Evolutionary conservation across 1,284 basidiomycete species (phyloP).

Genomic region (Trichosporon coremiiforme): DNA sequence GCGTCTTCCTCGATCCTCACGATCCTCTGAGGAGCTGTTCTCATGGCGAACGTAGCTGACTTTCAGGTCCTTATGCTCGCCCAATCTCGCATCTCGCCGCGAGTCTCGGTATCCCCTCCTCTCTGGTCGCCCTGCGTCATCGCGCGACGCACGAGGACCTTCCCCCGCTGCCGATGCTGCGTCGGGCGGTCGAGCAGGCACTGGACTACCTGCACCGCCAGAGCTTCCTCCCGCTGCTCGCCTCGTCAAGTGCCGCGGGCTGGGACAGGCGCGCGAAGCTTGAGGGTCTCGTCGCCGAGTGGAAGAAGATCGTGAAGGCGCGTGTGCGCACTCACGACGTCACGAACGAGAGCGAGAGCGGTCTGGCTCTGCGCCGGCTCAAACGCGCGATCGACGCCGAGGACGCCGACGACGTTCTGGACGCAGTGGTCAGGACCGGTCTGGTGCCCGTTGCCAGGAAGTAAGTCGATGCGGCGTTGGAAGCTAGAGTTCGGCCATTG

Average conservation of each 20-base stretch:
- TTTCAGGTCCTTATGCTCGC: constrained; percentile 66
- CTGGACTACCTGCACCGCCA: constrained; percentile 67
- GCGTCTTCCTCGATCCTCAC: constrained; percentile 42
- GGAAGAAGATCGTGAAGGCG: constrained; percentile 54
- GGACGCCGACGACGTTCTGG: constrained; percentile 67
- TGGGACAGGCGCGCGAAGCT: constrained; percentile 58
- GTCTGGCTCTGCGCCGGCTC: constrained; percentile 44
- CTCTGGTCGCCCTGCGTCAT: constrained; percentile 93
- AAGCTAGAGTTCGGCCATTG: neutral
- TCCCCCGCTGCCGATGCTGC: constrained; percentile 77
- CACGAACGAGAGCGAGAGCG: constrained; percentile 66
- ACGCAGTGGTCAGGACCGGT: constrained; percentile 66
- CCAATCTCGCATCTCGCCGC: constrained; percentile 86
- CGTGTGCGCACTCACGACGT: constrained; percentile 67
- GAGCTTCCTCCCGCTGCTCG: constrained; percentile 67
- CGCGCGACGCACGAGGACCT: constrained; percentile 95
- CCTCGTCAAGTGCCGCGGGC: constrained; percentile 62
- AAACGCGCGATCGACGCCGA: constrained; percentile 55
- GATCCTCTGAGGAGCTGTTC: too few relatives aligned
- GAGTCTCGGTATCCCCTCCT: constrained; percentile 80
- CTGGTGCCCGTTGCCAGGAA: constrained; percentile 78
- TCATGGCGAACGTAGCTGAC: neutral
- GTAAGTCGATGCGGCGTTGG: constrained; percentile 58
- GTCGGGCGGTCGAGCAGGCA: constrained; percentile 74
- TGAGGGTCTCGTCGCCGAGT: constrained; percentile 50